A percentile compares a stretch with the other conserved stretches of the same genome.
These are phyloP conservation scores for Rhynchosporium agropyri DNA, from an alignment of 2,329 filamentous ascomycete species.

Conservation along the genomic window DNA sequence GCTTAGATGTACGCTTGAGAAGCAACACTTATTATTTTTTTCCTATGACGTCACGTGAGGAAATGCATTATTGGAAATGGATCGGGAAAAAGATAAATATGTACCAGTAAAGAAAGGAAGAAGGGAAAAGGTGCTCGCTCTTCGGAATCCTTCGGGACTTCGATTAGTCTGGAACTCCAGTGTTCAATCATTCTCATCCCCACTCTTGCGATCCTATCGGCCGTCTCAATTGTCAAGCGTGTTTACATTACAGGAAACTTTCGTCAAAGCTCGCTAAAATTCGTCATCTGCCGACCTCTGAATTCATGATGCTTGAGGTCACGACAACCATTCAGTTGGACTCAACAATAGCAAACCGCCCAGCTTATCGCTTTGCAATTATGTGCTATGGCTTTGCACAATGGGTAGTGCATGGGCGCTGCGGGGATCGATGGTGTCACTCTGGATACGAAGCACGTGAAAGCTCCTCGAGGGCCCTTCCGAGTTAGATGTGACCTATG, in stretches of 20 bases:
- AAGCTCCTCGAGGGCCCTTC: neutral
- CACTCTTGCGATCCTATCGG: neutral
- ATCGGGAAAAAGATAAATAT: no score
- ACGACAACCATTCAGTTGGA: neutral
- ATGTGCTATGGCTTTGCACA: no score
- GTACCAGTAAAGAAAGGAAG: no score
- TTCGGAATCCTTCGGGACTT: no score
- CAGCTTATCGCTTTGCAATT: neutral
- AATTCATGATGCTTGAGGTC: neutral
- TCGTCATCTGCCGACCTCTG: constrained; percentile 6
- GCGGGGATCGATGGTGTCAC: constrained; percentile 6
- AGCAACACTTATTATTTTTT: no score
- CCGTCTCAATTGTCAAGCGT: neutral
- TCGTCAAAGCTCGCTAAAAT: constrained; percentile 16
- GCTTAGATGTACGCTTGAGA: no score
- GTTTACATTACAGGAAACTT: neutral
- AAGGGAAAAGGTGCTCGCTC: no score
- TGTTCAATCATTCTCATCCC: neutral
- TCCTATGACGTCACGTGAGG: no score
- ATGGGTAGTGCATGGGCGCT: no score
- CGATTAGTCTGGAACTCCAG: no score
- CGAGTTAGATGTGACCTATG: no score
- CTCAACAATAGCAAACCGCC: neutral
- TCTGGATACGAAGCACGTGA: constrained; percentile 2
- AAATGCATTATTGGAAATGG: no score